Conservation (phyloP, 192 early-diverging fungal genomes). For the Coemansia sp. region DNA sequence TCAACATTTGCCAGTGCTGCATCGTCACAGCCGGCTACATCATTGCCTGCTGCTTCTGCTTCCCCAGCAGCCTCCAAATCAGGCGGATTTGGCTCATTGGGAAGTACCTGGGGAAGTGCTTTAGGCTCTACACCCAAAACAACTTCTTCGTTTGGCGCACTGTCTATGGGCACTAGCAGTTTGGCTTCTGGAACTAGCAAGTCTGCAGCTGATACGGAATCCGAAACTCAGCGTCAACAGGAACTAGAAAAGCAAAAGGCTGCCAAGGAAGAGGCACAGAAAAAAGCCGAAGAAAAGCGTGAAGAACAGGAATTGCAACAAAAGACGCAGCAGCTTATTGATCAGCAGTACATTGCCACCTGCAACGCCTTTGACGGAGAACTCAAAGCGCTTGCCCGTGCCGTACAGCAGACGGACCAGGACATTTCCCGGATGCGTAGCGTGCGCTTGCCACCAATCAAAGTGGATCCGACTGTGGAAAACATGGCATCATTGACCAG, state of each 20-base stretch:
- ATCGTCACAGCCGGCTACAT: no score
- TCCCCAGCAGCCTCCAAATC: not conserved
- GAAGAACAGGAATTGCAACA: slow-evolving; percentile 23
- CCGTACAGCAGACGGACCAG: slow-evolving; percentile 19
- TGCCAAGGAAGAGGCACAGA: slow-evolving; percentile 9
- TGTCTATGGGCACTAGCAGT: not conserved
- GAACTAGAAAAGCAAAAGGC: not conserved
- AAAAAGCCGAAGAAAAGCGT: slow-evolving; percentile 4
- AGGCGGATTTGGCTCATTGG: not conserved
- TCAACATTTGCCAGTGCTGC: not conserved
- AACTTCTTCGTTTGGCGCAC: slow-evolving; percentile 1
- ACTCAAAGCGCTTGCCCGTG: slow-evolving; percentile 27
- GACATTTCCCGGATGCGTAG: slow-evolving; percentile 29
- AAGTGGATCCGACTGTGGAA: slow-evolving; percentile 27
- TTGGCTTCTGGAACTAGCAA: no score
- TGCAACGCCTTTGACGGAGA: slow-evolving; percentile 46
- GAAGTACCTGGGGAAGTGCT: not conserved
- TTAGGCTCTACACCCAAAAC: not conserved
- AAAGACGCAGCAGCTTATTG: slow-evolving; percentile 28
- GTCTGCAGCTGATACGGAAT: no score
- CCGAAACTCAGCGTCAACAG: slow-evolving; percentile 3
- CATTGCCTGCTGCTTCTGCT: not conserved
- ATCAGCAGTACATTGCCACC: slow-evolving; percentile 40
- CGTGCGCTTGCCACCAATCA: slow-evolving; percentile 38
- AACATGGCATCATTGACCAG: slow-evolving; percentile 16